Base-by-base conservation (phyloP, 441 rosid genomes). In the Biscutella laevigata region DNA sequence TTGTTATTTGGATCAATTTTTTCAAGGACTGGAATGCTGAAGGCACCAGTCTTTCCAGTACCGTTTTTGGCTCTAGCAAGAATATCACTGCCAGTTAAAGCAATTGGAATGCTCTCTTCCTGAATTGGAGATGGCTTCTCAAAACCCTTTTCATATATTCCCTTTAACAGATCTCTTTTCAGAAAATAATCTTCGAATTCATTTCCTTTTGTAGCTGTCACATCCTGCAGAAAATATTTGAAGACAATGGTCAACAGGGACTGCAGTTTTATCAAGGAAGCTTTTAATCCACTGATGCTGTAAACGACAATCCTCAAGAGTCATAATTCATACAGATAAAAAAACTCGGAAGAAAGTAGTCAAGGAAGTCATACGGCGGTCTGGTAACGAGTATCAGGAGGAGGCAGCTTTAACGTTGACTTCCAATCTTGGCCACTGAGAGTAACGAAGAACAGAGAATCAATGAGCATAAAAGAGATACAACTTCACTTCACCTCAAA, bases 41-140 rank as follows among this genome's bases (percentile, higher is more conserved):
- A 88, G 35, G 96, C 96, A 37, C 94, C 96, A 7, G 96, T 88
- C 70, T 88, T 88, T 32, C 96, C 96, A 3, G 96, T 88, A 19
- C 96, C 96, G 70, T 88, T 84, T 66, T 88, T 88, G 37, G 96
- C 96, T 77, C 96, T 79, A 50, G 96, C 96, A 64, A 88, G 94
- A 73, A 88, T 88, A 69, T 88, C 96, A 53, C 96, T 80, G 37
- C 96, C 96, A 25, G 94, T 84, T 60, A 88, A 76, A 58, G 94
- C 96, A 74, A 88, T 84, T 11, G 96, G 96, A 72, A 88, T 88
- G 67, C 96, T 88, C 76, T 88, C 96, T 81, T 88, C 96, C 57
- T 88, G 96, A 56, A 88, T 88, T 4, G 96, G 96, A 54, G 96
- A 88, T 24, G 96, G 96, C 58, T 87, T 77, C 74, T 88, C 96